Percentiles rank a stretch among this genome's conserved stretches.
Evolutionary conservation across 768 basidiomycete genomes (phyloP).

Genomic region (Phaeolepiota aurea): DNA sequence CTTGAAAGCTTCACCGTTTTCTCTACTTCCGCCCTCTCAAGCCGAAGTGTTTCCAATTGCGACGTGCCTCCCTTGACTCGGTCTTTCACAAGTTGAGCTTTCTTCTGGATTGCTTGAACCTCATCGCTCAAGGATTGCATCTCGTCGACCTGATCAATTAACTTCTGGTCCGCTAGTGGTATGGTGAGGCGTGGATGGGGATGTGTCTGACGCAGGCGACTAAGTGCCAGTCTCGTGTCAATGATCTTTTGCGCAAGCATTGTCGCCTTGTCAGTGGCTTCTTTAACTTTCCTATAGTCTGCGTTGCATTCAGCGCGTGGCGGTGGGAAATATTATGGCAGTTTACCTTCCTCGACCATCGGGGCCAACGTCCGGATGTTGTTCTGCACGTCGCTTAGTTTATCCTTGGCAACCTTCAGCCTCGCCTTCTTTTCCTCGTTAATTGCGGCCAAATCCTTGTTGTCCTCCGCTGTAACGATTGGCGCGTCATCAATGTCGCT

Average conservation of each 20-base stretch:
- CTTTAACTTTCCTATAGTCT: slow-evolving; percentile 58
- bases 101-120: slow-evolving; percentile 42
- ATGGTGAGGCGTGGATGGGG: slow-evolving; percentile 77
- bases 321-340: neutral
- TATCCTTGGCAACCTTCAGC: slow-evolving; percentile 57
- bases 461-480: slow-evolving; percentile 72
- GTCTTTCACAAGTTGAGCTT: slow-evolving; percentile 47
- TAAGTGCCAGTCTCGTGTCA: slow-evolving; percentile 73
- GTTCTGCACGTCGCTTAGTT: slow-evolving; percentile 49
- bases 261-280: slow-evolving; percentile 44
- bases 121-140: slow-evolving; percentile 74
- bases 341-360: slow-evolving; percentile 58
- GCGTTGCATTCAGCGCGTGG: neutral
- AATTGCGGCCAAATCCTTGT: slow-evolving; percentile 47
- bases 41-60: slow-evolving; percentile 50
- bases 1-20: slow-evolving; percentile 52
- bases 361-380: slow-evolving; percentile 60
- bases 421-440: slow-evolving; percentile 69
- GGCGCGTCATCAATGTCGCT: slow-evolving; percentile 80
- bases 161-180: slow-evolving; percentile 60
- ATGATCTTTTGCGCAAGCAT: slow-evolving; percentile 68
- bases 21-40: slow-evolving; percentile 63
- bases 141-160: slow-evolving; percentile 68
- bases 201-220: slow-evolving; percentile 73
- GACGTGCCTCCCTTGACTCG: slow-evolving; percentile 46